A percentile compares a stretch with the other conserved stretches of the same genome.
Conservation (phyloP, 2,329 filamentous ascomycete species). For the Hyphodiscus sp. region DNA sequence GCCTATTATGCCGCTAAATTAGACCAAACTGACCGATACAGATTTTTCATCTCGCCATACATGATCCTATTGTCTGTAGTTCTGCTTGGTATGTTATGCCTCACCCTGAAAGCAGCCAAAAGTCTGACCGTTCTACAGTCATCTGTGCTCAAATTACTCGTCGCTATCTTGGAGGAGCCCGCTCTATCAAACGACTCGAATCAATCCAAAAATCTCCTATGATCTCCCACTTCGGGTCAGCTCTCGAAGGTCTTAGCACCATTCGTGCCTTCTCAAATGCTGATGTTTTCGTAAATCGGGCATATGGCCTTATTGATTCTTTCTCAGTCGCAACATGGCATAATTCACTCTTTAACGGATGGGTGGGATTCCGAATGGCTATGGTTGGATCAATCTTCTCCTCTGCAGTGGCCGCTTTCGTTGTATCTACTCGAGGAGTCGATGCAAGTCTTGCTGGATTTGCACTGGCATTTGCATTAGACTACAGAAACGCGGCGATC, state of each 20-base stretch:
- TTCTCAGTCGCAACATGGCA: conserved; percentile 59
- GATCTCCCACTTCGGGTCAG: conserved; percentile 60
- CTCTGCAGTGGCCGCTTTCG: conserved; percentile 53
- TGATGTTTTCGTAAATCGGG: conserved; percentile 57
- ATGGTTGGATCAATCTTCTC: conserved; percentile 64
- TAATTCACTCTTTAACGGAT: conserved; percentile 60
- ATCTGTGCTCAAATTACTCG: conserved; percentile 36
- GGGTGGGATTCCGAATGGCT: conserved; percentile 67
- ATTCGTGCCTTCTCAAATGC: conserved; percentile 67
- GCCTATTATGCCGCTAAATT: background rate
- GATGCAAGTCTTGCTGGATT: conserved; percentile 67
- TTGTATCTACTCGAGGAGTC: conserved; percentile 53
- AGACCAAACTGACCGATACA: conserved; percentile 1
- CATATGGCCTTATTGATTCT: conserved; percentile 61
- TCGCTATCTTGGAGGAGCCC: conserved; percentile 58
- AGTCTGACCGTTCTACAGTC: conserved; percentile 30
- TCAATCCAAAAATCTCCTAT: conserved; percentile 69
- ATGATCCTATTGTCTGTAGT: conserved; percentile 53
- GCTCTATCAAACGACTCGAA: conserved; percentile 69
- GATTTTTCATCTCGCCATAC: conserved; percentile 53
- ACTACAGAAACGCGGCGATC: conserved; percentile 56
- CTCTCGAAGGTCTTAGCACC: conserved; percentile 63
- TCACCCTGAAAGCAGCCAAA: background rate
- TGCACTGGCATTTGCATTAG: conserved; percentile 64
- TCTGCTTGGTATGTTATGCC: conserved; percentile 22